Conservation (phyloP, 371 early-diverging fungal genomes). For the Mortierella sp. region DNA sequence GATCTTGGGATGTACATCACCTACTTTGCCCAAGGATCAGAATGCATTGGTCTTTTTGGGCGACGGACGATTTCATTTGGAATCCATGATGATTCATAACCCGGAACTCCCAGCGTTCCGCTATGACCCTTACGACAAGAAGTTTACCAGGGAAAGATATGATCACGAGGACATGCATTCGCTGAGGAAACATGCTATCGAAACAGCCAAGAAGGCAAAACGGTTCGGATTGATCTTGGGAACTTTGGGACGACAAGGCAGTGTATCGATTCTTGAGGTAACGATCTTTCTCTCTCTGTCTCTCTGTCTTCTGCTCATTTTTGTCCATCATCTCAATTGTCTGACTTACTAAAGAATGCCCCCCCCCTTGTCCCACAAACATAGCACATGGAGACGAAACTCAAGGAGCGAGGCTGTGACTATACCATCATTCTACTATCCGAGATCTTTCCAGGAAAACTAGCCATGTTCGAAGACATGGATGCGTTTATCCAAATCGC, state of each 20-base stretch:
- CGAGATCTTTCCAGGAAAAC: conserved; percentile 94
- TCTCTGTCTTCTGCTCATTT: not conserved
- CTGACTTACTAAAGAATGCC: not conserved
- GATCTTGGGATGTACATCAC: conserved; percentile 99
- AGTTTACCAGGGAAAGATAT: conserved; percentile 94
- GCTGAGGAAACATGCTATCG: conserved; percentile 86
- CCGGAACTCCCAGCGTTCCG: conserved; percentile 92
- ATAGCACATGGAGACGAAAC: conserved; percentile 74
- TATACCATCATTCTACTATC: conserved; percentile 86
- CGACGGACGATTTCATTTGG: conserved; percentile 99
- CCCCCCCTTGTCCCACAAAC: not conserved
- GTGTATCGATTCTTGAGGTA: conserved; percentile 87
- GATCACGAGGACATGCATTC: conserved; percentile 93
- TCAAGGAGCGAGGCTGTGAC: conserved; percentile 73
- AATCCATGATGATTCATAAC: conserved; percentile 99
- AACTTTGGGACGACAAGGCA: conserved; percentile 99
- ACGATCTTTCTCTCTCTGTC: not conserved
- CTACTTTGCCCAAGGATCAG: conserved; percentile 74
- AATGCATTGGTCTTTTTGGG: conserved; percentile 90
- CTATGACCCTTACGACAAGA: conserved; percentile 97
- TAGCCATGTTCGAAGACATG: conserved; percentile 88
- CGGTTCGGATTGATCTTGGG: conserved; percentile 94
- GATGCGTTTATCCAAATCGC: conserved; percentile 98
- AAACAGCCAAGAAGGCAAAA: conserved; percentile 75
- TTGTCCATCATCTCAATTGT: not conserved